These are phyloP conservation scores for Hymenoscyphus linearis DNA, from an alignment of 2,329 filamentous ascomycete genomes.

Conservation along the genomic window DNA sequence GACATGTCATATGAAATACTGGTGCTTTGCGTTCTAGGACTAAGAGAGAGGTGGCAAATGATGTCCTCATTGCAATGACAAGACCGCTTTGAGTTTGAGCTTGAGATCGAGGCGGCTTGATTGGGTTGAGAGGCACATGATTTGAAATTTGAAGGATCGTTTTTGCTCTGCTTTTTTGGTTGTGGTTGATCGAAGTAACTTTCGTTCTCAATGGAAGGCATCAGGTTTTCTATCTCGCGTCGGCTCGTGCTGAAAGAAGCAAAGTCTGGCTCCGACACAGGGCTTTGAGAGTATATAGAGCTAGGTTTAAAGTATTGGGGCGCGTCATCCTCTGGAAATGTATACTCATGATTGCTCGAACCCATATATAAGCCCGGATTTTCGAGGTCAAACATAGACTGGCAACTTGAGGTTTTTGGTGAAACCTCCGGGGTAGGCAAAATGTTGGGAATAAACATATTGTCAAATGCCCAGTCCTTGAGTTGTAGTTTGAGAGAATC, in stretches of 20 bases:
- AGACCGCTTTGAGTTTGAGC: not conserved
- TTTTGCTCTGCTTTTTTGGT: not conserved
- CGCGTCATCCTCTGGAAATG: not conserved
- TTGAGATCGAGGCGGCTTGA: not conserved
- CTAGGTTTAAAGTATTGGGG: constrained; percentile 7
- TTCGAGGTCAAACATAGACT: constrained; percentile 8
- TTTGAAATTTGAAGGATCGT: not conserved
- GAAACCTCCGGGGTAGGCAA: constrained; percentile 5
- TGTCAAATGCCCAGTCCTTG: constrained; percentile 11
- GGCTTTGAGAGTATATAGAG: constrained; percentile 9
- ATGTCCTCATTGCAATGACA: constrained; percentile 7
- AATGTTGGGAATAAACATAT: constrained; percentile 7
- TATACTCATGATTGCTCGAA: not conserved
- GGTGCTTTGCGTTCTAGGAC: not conserved
- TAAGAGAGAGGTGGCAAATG: not conserved
- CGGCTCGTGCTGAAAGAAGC: not conserved
- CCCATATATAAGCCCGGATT: not conserved
- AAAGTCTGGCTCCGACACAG: constrained; percentile 4
- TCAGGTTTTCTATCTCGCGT: constrained; percentile 2
- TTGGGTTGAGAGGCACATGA: not conserved
- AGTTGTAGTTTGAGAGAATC: constrained; percentile 9
- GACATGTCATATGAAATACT: constrained; percentile 8
- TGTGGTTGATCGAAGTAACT: constrained; percentile 5
- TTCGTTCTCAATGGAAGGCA: constrained; percentile 7
- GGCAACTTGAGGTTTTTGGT: constrained; percentile 1